These are phyloP conservation scores for Diaporthe citri DNA, from an alignment of 2,329 filamentous ascomycete species.

Conservation along the genomic window DNA sequence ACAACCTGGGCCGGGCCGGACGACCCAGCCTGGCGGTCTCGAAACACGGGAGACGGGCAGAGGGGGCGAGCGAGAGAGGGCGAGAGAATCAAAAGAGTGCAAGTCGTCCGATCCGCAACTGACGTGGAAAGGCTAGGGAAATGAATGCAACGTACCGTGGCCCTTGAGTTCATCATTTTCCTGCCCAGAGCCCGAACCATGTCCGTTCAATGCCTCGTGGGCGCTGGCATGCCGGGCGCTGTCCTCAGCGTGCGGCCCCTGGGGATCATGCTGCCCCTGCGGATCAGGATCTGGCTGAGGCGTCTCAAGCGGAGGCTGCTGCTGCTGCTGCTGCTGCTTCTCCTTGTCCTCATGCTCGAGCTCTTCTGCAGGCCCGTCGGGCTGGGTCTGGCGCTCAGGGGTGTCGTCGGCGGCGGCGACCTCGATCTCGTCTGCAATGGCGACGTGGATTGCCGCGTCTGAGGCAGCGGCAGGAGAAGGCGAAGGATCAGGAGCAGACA, in stretches of 20 bases:
- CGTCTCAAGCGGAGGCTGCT: slow-evolving; percentile 25
- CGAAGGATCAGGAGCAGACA: slow-evolving; percentile 34
- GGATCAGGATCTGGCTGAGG: slow-evolving; percentile 14
- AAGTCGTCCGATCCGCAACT: slow-evolving; percentile 2
- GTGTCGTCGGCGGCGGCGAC: slow-evolving; percentile 35
- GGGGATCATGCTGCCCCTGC: slow-evolving; percentile 31
- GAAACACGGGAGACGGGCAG: slow-evolving; percentile 12
- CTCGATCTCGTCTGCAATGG: slow-evolving; percentile 40
- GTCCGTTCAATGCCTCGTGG: slow-evolving; percentile 31
- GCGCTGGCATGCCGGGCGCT: slow-evolving; percentile 17
- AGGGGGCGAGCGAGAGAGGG: background rate
- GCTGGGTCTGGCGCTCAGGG: slow-evolving; percentile 9
- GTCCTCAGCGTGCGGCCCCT: slow-evolving; percentile 25
- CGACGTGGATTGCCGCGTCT: slow-evolving; percentile 39
- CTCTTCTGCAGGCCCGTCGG: slow-evolving; percentile 17
- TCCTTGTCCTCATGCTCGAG: slow-evolving; percentile 11
- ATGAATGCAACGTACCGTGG: slow-evolving; percentile 31
- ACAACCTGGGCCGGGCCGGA: background rate
- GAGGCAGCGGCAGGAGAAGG: slow-evolving; percentile 24
- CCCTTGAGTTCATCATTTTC: slow-evolving; percentile 25
- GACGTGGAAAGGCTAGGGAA: slow-evolving; percentile 8
- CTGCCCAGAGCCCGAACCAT: slow-evolving; percentile 29
- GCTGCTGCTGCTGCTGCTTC: slow-evolving; percentile 7
- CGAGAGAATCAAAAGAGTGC: too few relatives aligned
- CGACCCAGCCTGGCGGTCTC: slow-evolving; percentile 22